Conservation (phyloP, 2,329 filamentous ascomycete species). For the Fusarium nurragi region DNA sequence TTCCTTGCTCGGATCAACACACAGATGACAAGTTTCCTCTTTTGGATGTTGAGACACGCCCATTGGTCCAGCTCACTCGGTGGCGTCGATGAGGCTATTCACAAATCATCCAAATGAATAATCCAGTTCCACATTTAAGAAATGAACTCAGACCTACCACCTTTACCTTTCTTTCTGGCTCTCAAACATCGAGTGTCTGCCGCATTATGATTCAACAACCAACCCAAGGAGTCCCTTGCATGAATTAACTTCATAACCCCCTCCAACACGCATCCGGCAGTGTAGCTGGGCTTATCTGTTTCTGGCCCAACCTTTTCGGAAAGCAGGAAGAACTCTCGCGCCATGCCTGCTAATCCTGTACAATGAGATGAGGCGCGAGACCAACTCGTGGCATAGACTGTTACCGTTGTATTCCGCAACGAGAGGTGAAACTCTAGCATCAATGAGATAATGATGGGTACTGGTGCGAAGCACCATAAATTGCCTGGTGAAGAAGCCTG, state of each 20-base stretch:
- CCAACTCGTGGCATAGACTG: slow-evolving; percentile 27
- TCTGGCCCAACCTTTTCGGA: slow-evolving; percentile 12
- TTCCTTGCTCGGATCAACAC: not conserved
- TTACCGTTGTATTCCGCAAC: slow-evolving; percentile 26
- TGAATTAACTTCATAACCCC: not conserved
- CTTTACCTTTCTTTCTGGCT: not conserved
- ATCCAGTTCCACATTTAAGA: not conserved
- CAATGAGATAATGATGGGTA: slow-evolving; percentile 13
- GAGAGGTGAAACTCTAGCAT: slow-evolving; percentile 17
- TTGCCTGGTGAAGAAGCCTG: slow-evolving; percentile 21
- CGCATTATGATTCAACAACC: slow-evolving; percentile 7
- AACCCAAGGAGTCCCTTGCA: slow-evolving; percentile 4
- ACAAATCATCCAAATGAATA: not conserved
- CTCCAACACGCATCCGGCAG: not conserved
- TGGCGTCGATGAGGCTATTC: not conserved
- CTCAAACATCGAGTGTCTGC: slow-evolving; percentile 15
- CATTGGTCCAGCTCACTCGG: not conserved
- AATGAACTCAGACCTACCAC: too few species aligned
- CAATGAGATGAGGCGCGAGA: not conserved
- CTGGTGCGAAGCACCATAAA: not conserved
- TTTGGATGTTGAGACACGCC: not conserved
- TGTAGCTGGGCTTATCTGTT: slow-evolving; percentile 11
- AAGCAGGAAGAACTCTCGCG: not conserved
- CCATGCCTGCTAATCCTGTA: not conserved
- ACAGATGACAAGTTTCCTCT: not conserved